Base-by-base conservation (phyloP, 306 rosid species). In the Begonia peltatifolia region DNA sequence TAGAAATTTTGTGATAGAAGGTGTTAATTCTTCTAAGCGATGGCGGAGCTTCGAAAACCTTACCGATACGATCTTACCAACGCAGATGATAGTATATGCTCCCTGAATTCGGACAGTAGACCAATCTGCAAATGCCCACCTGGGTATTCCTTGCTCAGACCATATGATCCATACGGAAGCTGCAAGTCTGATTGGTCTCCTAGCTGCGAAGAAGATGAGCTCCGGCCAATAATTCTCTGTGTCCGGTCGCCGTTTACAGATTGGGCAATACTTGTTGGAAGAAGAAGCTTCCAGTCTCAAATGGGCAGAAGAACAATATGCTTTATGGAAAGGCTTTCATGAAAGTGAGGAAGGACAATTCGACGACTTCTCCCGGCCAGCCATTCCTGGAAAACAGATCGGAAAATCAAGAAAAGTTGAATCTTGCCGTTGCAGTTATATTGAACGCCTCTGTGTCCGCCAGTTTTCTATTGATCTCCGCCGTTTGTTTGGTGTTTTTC, bases 31-130 rank as follows among this genome's bases (percentile, higher is more conserved):
- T 3, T 36, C 1, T 0, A 1, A n/a, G 5, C 8, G 71, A 10
- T 81, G 89, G 84, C 70, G 66, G 12, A 71, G 55, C 56, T 80
- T 80, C 42, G 18, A 50, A 11, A 11, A 63, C 15, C 87, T 77
- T 4, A 69, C 57, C 7, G 84, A 81, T 54, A 81, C 84, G 42
- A 43, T 81, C 36, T 68, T 81, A 14, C 82, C 89, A 2, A 58
- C 51, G 5, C 90, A 82, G 50, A 53, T 14, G 9, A 0, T 82
- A 75, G 77, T 42, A 53, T 74, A 12, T 81, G 89, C 55, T 18
- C 42, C 16, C 35, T 69, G 9, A 60, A 30, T 17, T 41, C 14
- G 17, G 56, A 59, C 17, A 16, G 43, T 10, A 76, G 67, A 63
- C 71, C 74, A 0, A 60, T 14, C 4, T 67, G 83, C 48, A 7